Conservation (phyloP, 2,329 filamentous ascomycete genomes). For the Colletotrichum sansevieriae region DNA sequence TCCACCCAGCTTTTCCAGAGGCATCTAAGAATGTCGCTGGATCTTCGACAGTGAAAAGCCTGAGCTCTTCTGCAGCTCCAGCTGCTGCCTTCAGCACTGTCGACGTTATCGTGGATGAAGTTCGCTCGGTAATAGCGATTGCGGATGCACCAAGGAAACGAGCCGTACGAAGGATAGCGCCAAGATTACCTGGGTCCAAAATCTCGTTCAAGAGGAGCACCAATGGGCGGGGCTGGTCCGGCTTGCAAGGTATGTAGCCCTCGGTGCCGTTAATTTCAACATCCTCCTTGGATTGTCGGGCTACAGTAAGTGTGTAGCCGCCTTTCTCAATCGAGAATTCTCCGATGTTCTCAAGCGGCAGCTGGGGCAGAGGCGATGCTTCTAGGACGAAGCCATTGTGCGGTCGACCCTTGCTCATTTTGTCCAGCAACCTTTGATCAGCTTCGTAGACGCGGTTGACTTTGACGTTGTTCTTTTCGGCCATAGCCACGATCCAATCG, state of each 20-base stretch:
- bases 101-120: slow-evolving; percentile 80
- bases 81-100: slow-evolving; percentile 89
- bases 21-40: slow-evolving; percentile 77
- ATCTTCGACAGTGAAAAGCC: slow-evolving; percentile 77
- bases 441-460: slow-evolving; percentile 70
- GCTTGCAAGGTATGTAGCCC: slow-evolving; percentile 59
- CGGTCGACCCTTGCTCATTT: slow-evolving; percentile 83
- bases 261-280: slow-evolving; percentile 77
- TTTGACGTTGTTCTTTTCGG: slow-evolving; percentile 62
- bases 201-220: slow-evolving; percentile 82
- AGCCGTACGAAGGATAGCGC: slow-evolving; percentile 88
- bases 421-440: slow-evolving; percentile 80
- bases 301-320: slow-evolving; percentile 72
- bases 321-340: slow-evolving; percentile 57
- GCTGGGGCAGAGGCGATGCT: slow-evolving; percentile 82
- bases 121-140: slow-evolving; percentile 80
- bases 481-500: slow-evolving; percentile 58
- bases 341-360: slow-evolving; percentile 73
- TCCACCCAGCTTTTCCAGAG: slow-evolving; percentile 82
- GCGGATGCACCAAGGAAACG: slow-evolving; percentile 92
- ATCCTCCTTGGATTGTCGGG: slow-evolving; percentile 81
- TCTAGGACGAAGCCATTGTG: slow-evolving; percentile 94
- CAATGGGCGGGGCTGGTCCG: slow-evolving; percentile 71
- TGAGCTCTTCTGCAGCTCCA: slow-evolving; percentile 86
- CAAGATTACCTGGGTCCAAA: slow-evolving; percentile 89